Conservation (phyloP, 169 alveolate species). For the Eimeria falciformis region DNA sequence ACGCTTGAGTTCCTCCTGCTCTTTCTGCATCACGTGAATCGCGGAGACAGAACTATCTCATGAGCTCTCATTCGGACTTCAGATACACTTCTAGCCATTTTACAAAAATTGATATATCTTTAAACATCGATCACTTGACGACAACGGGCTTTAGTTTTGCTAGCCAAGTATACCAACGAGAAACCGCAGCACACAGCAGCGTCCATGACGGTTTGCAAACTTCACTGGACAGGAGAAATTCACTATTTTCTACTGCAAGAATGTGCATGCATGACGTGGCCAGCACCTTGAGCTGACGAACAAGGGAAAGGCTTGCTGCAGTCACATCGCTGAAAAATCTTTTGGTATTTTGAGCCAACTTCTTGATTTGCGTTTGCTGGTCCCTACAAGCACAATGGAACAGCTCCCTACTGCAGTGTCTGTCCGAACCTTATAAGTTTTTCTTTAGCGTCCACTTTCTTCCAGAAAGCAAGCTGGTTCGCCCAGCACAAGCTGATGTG, state of each 20-base stretch:
- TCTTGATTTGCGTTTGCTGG: conserved; percentile 2
- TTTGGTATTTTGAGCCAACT: conserved; percentile 2
- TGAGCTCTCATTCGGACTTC: too few relatives aligned
- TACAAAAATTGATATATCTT: neutral
- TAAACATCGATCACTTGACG: neutral
- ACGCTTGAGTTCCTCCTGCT: conserved; percentile 22
- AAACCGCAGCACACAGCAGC: neutral
- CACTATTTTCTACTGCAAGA: neutral
- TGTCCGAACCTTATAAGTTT: too few relatives aligned
- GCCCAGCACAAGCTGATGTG: neutral
- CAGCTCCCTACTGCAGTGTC: too few relatives aligned
- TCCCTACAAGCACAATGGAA: neutral
- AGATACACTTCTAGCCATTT: neutral
- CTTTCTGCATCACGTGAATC: neutral
- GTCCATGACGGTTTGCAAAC: neutral
- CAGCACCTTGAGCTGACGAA: conserved; percentile 4
- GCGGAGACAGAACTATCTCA: too few relatives aligned
- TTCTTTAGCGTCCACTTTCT: neutral
- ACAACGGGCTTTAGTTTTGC: neutral
- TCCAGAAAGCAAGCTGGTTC: neutral
- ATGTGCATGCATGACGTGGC: neutral
- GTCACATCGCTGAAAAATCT: conserved; percentile 33
- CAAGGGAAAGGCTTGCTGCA: conserved; percentile 2
- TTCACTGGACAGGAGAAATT: neutral
- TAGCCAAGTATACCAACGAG: neutral